phyloP scores from a whole-genome alignment of 352 stramenopile genomes.

The Phytophthora colocasiae region DNA sequence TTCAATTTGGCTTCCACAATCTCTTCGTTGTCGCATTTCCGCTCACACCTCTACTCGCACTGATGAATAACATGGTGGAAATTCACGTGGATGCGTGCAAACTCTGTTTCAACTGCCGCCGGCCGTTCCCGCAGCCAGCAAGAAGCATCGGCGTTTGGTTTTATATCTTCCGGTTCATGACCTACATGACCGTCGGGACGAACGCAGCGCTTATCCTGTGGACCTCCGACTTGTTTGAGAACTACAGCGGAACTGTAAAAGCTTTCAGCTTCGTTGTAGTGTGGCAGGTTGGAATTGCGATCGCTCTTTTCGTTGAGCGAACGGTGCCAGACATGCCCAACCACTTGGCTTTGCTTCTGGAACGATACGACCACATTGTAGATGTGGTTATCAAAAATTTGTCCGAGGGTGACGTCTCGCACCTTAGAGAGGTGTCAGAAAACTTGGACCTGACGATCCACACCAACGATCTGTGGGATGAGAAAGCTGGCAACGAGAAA shows the following conservation, averaged over 20 bases:
- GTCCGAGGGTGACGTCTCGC: constrained; percentile 57
- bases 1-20: constrained; percentile 95
- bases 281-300: constrained; percentile 63
- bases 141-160: constrained; percentile 93
- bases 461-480: constrained; percentile 66
- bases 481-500: constrained; percentile 22
- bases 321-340: constrained; percentile 58
- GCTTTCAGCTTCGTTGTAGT: constrained; percentile 65
- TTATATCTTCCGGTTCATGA: constrained; percentile 77
- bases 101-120: constrained; percentile 68
- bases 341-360: constrained; percentile 52
- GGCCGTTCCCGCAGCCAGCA: constrained; percentile 71
- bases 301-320: constrained; percentile 62
- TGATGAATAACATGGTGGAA: constrained; percentile 91
- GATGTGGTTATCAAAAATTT: constrained; percentile 74
- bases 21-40: constrained; percentile 94
- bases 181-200: constrained; percentile 71
- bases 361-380: constrained; percentile 71
- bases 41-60: constrained; percentile 87
- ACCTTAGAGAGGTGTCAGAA: constrained; percentile 67
- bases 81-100: constrained; percentile 83
- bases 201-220: constrained; percentile 76
- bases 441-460: constrained; percentile 73
- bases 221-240: constrained; percentile 64
- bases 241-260: constrained; percentile 51